Percentiles rank a stretch among this genome's conserved stretches.
These are phyloP conservation scores for Penicillium maclennaniae DNA, from an alignment of 495 filamentous ascomycete genomes.

Conservation along the genomic window DNA sequence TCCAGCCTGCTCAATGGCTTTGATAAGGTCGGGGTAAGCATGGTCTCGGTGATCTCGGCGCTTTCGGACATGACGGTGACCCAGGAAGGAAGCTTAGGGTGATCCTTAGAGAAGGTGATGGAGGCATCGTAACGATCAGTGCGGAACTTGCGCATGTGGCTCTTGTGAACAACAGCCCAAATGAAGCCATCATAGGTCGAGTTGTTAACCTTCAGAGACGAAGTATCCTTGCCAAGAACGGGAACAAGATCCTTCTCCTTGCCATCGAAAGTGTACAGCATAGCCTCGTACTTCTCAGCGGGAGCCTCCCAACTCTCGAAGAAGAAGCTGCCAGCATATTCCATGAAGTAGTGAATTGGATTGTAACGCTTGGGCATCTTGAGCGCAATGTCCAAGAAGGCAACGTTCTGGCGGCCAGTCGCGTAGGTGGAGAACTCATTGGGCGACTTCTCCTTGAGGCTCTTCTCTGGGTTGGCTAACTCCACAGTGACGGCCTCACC, in stretches of 20 bases:
- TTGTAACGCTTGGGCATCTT: slow-evolving; percentile 87
- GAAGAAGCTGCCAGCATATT: slow-evolving; percentile 67
- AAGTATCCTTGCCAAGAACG: slow-evolving; percentile 47
- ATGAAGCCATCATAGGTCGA: slow-evolving; percentile 87
- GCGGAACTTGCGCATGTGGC: slow-evolving; percentile 80
- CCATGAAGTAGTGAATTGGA: slow-evolving; percentile 67
- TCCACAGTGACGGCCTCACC: slow-evolving; percentile 41
- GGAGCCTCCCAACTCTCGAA: slow-evolving; percentile 69
- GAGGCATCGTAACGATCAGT: slow-evolving; percentile 94
- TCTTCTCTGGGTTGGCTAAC: slow-evolving; percentile 49
- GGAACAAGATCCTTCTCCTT: slow-evolving; percentile 76
- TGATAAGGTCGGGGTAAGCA: slow-evolving; percentile 80
- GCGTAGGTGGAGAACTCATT: slow-evolving; percentile 86
- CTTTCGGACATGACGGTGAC: slow-evolving; percentile 93
- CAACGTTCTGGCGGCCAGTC: slow-evolving; percentile 90
- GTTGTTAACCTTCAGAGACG: slow-evolving; percentile 55
- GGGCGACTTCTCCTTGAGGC: slow-evolving; percentile 77
- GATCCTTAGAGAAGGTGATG: slow-evolving; percentile 87
- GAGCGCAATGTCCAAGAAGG: slow-evolving; percentile 81
- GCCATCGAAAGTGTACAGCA: slow-evolving; percentile 84
- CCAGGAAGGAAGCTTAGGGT: slow-evolving; percentile 86
- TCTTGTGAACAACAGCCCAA: slow-evolving; percentile 94
- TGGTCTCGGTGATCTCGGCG: slow-evolving; percentile 84
- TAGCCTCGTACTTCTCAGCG: slow-evolving; percentile 67
- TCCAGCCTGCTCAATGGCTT: slow-evolving; percentile 75